Conservation (phyloP, 2,329 filamentous ascomycete species). For the Hypoxylon sp. region DNA sequence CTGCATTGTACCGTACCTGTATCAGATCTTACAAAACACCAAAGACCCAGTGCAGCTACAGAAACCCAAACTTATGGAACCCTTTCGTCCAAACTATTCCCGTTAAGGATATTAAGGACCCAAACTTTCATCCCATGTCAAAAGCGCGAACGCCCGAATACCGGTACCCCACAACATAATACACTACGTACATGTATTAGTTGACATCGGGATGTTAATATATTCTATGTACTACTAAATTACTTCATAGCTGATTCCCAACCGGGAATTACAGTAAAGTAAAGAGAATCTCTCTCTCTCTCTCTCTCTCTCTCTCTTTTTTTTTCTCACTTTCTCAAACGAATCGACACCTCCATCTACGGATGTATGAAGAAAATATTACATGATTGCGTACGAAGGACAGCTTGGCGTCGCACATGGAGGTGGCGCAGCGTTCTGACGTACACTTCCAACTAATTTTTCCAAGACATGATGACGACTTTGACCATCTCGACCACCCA, state of each 20-base stretch:
- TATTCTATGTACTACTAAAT: no score
- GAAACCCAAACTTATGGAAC: slow-evolving; percentile 3
- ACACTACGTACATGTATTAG: no score
- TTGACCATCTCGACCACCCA: slow-evolving; percentile 18
- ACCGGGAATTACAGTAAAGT: not conserved
- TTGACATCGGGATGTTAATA: no score
- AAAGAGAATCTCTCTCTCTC: not conserved
- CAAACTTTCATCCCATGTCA: slow-evolving; percentile 11
- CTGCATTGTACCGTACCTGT: no score
- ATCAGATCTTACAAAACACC: no score
- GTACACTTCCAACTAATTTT: slow-evolving; percentile 28
- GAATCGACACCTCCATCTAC: not conserved
- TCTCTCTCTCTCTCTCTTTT: not conserved
- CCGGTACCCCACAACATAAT: no score
- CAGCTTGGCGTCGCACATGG: not conserved
- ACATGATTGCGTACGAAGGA: not conserved
- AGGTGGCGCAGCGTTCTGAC: no score
- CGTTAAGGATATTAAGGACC: slow-evolving; percentile 6
- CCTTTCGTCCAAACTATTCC: slow-evolving; percentile 18
- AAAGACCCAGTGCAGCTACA: no score
- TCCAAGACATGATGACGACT: slow-evolving; percentile 30
- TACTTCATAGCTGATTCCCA: not conserved
- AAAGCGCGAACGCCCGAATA: no score
- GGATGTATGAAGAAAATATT: not conserved
- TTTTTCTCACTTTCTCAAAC: not conserved